A percentile compares a stretch with the other conserved stretches of the same genome.
Conservation (phyloP, 305 asterid species). For the Stenogyne calaminthoides region DNA sequence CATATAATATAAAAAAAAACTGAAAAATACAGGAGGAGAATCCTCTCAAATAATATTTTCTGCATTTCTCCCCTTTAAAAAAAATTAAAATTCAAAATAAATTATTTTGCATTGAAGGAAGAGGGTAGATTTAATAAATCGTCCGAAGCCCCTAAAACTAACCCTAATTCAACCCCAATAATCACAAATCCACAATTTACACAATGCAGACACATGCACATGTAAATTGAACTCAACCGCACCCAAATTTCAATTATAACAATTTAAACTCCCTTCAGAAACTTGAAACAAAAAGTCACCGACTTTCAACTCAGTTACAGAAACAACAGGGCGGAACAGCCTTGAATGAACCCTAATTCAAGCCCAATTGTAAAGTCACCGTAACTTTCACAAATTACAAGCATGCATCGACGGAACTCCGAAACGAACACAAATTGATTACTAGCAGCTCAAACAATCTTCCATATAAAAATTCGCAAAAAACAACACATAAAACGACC, state of each 20-base stretch:
- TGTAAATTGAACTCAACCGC: constrained; percentile 27
- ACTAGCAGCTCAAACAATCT: constrained; percentile 14
- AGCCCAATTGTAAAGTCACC: constrained; percentile 27
- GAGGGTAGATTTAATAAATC: background rate
- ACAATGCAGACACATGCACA: constrained; percentile 33
- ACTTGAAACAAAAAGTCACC: constrained; percentile 2
- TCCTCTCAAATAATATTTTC: background rate
- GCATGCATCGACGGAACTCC: constrained; percentile 45
- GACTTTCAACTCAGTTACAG: constrained; percentile 19
- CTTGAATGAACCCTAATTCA: constrained; percentile 43
- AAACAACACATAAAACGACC: background rate
- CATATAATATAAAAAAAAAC: background rate
- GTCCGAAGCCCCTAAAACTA: constrained; percentile 25
- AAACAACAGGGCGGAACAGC: constrained; percentile 22
- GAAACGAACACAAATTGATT: constrained; percentile 14
- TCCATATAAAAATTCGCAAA: constrained; percentile 23
- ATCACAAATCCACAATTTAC: constrained; percentile 12
- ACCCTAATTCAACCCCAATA: constrained; percentile 35
- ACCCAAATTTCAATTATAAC: constrained; percentile 16
- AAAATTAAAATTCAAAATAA: background rate
- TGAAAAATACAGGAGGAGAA: background rate
- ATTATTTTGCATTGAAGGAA: background rate
- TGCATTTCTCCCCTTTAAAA: background rate
- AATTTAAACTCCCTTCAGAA: constrained; percentile 16
- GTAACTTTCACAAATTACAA: constrained; percentile 27